Evolutionary conservation across 2,329 filamentous ascomycete genomes (phyloP), one percentile per base, ranked within the genome.

Genomic region (Cephalotrichum gorgonifer): DNA sequence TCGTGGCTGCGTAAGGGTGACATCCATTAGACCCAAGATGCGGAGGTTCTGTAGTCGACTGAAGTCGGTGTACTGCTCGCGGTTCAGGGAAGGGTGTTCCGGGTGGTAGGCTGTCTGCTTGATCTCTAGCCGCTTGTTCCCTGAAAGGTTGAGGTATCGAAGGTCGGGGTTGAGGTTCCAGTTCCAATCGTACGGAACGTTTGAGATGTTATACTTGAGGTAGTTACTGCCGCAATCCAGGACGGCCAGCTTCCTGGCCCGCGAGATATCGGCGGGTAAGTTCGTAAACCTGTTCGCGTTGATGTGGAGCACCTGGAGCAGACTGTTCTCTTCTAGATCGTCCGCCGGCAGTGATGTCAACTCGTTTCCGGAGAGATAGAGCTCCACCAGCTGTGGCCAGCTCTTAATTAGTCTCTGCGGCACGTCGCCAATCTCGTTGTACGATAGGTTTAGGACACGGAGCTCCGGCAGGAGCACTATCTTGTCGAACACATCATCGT

Each of bases 101-200:
- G 55, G 68, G 57, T 56, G 69, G 47, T 48, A 12, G 26, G 41
- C 30, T 25, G 78, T 79, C 56, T 79, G 76, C 60, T 85, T 85
- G 69, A 98, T 97, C 65, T 98, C 93, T 30, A 98, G 70, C 46
- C 91, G 83, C 65, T 95, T 96, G 70, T 98, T 98, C 47, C 93
- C 93, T 1, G 91, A 97, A 60, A 98, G 74, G 60, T 97, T 98
- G 54, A 98, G 82, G 61, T 94, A 98, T 54, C 90, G 86, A 55
- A 98, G 71, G 58, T 96, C 94, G 44, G 86, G 88, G 60, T 98
- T 98, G 75, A 93, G 87, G 61, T 97, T 97, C 93, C 93, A 98
- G 60, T 98, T 98, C 93, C 93, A 98, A 63, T 98, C 93, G 62
- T 98, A 98, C 0, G 91, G 93, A 75, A 95, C 95, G 60, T 98